phyloP scores from a whole-genome alignment of 805 yeast species.

The Suhomyces vadensis region DNA sequence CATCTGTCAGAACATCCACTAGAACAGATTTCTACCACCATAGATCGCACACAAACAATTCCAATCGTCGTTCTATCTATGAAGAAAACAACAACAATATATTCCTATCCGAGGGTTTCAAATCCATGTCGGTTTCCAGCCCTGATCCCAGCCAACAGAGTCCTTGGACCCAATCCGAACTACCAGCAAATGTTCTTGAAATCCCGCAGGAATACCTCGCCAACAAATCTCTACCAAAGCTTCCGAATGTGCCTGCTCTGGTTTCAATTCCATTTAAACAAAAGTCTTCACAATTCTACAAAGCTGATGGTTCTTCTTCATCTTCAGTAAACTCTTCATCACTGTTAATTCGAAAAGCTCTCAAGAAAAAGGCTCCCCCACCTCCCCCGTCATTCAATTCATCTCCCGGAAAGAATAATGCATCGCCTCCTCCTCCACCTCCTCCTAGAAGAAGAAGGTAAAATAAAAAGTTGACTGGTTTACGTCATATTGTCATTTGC shows the following conservation, averaged over 20 bases:
- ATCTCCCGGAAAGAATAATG: neutral
- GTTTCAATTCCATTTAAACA: conserved; percentile 11
- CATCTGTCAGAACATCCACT: conserved; percentile 38
- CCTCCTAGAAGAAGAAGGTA: conserved; percentile 34
- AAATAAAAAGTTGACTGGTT: neutral
- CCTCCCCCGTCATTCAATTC: conserved; percentile 26
- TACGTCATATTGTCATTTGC: neutral
- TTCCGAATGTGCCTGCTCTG: conserved; percentile 7
- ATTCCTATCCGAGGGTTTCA: conserved; percentile 16
- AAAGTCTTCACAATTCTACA: conserved; percentile 8
- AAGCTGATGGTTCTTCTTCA: conserved; percentile 14
- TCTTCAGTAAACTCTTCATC: conserved; percentile 21
- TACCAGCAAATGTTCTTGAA: conserved; percentile 24
- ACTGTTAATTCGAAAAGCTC: conserved; percentile 29
- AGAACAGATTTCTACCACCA: conserved; percentile 38
- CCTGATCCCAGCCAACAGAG: neutral
- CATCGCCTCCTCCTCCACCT: conserved; percentile 35
- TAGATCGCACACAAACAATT: neutral
- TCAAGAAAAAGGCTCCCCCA: conserved; percentile 39
- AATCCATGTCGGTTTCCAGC: conserved; percentile 3
- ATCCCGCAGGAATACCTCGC: conserved; percentile 34
- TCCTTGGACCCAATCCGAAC: neutral
- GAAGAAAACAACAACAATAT: conserved; percentile 32
- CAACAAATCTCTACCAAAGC: conserved; percentile 22
- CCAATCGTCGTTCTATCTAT: conserved; percentile 1